Evolutionary conservation across 352 stramenopile genomes (phyloP), one percentile per base, ranked within the genome.

Genomic region (Thraustotheca clavata): DNA sequence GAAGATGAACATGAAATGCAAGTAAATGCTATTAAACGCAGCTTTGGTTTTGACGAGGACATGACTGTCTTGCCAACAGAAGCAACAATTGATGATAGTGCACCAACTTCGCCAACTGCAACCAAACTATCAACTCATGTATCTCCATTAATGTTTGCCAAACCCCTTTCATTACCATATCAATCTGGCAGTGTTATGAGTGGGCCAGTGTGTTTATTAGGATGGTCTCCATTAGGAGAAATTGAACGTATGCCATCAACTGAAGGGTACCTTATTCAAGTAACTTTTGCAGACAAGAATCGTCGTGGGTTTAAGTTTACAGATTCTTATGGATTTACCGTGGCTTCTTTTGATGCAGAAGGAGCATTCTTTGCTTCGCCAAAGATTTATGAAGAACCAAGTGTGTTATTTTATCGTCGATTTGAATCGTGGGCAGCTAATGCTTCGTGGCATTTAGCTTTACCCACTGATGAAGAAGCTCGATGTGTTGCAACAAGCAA

Each of bases 371-470:
- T 94, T 60, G 84, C 68, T 14, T 77, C 86, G 3, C 80, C 84
- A 0, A 75, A 59, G n/a, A 47, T 68, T 31, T 79, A 86, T 35
- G 71, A 91, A 20, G 43, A 79, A 86, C 73, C 69, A 59, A 89
- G 82, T 67, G 86, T 81, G 34, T 63, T 91, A 5, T 91, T 89
- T 70, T 94, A 94, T 67, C 84, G 83, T 0, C 79, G 81, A 20
- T 91, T 94, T 55, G 80, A 94, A 35, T 88, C 84, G 20, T 94
- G 84, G 84, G 81, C 79, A 0, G 83, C 68, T 62, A 94, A 89
- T 61, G 81, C 77, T 34, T 88, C 79, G 38, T 94, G 84, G 84
- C 81, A 94, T 62, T 48, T 85, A 11, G 75, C 71, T 1, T 67
- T 94, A 20, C 81, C 82, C 0, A 73, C 82, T 6, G 76, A 73